These are phyloP conservation scores for Porcisia deanei DNA, from an alignment of 208 protist species.

Conservation along the genomic window DNA sequence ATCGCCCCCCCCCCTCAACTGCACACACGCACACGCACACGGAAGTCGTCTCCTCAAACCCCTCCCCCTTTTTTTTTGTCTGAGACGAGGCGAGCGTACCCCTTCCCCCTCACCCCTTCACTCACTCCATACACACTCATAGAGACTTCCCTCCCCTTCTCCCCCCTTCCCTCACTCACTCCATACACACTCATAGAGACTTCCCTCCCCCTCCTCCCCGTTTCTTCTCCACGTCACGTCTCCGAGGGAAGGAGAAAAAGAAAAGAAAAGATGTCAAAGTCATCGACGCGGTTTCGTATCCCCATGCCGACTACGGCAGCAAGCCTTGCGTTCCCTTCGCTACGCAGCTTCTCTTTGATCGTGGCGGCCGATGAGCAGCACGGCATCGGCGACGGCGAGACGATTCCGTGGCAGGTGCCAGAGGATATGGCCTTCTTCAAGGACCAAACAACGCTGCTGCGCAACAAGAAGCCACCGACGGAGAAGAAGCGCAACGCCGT, in stretches of 20 bases:
- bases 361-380: slow-evolving; percentile 70
- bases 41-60: too few relatives aligned
- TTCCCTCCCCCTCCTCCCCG: background rate
- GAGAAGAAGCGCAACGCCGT: slow-evolving; percentile 88
- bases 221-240: background rate
- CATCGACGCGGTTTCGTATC: slow-evolving; percentile 62
- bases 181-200: background rate
- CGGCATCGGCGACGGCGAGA: slow-evolving; percentile 82
- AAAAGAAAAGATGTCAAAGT: slow-evolving; percentile 2
- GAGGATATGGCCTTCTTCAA: slow-evolving; percentile 91
- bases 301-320: slow-evolving; percentile 60
- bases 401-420: slow-evolving; percentile 86
- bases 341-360: slow-evolving; percentile 76
- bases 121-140: background rate
- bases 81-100: too few relatives aligned
- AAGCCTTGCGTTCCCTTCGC: slow-evolving; percentile 41
- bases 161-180: too few relatives aligned
- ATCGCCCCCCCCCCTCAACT: background rate
- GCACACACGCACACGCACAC: background rate
- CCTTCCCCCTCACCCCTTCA: background rate
- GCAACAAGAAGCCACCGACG: slow-evolving; percentile 53
- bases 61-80: too few relatives aligned
- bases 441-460: slow-evolving; percentile 76
- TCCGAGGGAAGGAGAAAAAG: too few relatives aligned
- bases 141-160: background rate